Evolutionary conservation across 306 rosid genomes (phyloP), one percentile per base, ranked within the genome.

Genomic region (Adenanthera pavonina): DNA sequence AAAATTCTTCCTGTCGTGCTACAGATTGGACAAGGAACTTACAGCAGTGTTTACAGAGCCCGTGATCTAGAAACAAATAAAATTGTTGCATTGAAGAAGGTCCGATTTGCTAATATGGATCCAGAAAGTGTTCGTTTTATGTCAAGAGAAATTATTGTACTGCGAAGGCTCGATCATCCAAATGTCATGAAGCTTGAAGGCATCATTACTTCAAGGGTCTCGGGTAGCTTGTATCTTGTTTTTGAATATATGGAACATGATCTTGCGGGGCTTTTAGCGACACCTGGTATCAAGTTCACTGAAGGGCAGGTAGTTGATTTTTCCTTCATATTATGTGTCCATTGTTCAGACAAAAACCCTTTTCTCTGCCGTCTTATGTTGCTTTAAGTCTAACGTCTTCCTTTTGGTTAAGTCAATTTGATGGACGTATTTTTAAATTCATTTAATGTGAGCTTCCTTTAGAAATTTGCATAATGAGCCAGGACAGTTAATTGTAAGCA

Each of bases 21-120:
- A 80, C 88, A 94, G 97, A 89, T 94, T 86, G 98, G 98, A 12
- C 98, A 94, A 85, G 98, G 98, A 87, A 92, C 98, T 69, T 94
- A 94, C 88, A 94, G 98, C 81, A 89, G 92, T 82, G 98, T 94
- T 79, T 92, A 92, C 74, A 87, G 86, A 84, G 98, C 98, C 53
- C 94, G 90, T 46, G 98, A 94, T 88, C 92, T 92, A 25, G 94
- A 94, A 48, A 85, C 92, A 25, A 90, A 89, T 81, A 92, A 84
- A 84, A 74, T 89, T 52, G 98, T 92, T 83, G 98, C 98, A 54
- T 72, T 94, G 81, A 94, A 94, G 90, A 94, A 94, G 88, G 97
- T 94, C 54, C 89, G 97, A 38, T 94, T 92, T 83, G 89, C 97
- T 57, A 90, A 87, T 70, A 89, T 94, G 92, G 98, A 94, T 76